These are phyloP conservation scores for Zygnema cylindricum DNA, from an alignment of 139 green algal genomes.

Conservation along the genomic window DNA sequence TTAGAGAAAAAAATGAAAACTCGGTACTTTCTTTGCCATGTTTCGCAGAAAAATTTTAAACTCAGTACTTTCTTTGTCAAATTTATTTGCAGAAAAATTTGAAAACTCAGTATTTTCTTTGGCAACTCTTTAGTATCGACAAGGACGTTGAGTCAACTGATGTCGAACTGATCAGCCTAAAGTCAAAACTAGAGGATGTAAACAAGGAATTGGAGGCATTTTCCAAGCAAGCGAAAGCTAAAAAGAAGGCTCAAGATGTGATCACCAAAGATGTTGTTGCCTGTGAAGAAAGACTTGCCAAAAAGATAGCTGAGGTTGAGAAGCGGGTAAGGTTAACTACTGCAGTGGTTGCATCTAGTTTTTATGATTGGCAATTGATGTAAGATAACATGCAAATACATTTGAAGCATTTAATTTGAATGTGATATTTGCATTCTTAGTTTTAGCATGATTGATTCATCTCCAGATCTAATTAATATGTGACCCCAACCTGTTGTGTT, in stretches of 20 bases:
- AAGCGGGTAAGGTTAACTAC: slow-evolving; percentile 73
- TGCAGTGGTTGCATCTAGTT: too few species aligned
- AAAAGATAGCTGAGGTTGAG: slow-evolving; percentile 74
- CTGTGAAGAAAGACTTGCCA: slow-evolving; percentile 78
- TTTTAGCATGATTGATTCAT: too few species aligned
- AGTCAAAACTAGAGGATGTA: neutral
- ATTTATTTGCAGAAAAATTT: slow-evolving; percentile 47
- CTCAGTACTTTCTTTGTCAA: too few species aligned
- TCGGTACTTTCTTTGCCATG: too few species aligned
- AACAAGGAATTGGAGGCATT: neutral
- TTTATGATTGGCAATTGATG: too few species aligned
- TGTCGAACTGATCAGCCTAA: slow-evolving; percentile 50
- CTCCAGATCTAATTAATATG: too few species aligned
- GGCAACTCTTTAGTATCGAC: slow-evolving; percentile 81
- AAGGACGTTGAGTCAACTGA: slow-evolving; percentile 60
- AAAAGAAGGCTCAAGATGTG: slow-evolving; percentile 66
- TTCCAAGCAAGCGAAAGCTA: neutral
- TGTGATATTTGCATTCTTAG: too few species aligned
- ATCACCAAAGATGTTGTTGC: slow-evolving; percentile 72
- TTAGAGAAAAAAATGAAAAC: too few species aligned
- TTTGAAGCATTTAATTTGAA: too few species aligned
- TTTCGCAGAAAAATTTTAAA: neutral
- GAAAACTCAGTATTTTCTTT: slow-evolving; percentile 70
- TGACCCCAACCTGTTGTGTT: too few species aligned
- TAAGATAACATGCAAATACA: too few species aligned